Evolutionary conservation across 2,329 filamentous ascomycete genomes (phyloP).

Genomic region (Colletotrichum tropicale): DNA sequence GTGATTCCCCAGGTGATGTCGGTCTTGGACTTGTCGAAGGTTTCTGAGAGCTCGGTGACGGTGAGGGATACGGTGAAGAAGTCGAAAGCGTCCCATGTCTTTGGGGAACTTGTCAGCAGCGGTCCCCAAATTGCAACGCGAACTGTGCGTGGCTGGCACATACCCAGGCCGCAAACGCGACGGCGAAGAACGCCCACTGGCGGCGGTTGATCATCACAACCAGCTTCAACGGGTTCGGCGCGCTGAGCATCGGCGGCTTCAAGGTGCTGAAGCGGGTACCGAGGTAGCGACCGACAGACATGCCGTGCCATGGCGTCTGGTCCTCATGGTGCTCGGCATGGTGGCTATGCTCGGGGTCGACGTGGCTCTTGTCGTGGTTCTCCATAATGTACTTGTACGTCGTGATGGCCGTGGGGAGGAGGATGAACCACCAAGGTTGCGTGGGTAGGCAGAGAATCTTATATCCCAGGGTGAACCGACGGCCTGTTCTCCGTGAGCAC

Average conservation of each 20-base stretch:
- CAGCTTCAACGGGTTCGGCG: conserved; percentile 57
- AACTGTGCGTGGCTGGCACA: conserved; percentile 16
- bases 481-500: background rate
- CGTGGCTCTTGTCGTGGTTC: background rate
- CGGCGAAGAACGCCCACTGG: conserved; percentile 60
- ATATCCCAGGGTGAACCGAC: background rate
- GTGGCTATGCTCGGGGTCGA: background rate
- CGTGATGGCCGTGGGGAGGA: background rate
- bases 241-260: conserved; percentile 59
- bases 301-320: conserved; percentile 51
- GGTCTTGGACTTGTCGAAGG: conserved; percentile 57
- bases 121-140: background rate
- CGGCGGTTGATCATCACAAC: conserved; percentile 51
- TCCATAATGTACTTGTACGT: background rate
- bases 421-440: background rate
- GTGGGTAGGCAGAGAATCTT: background rate
- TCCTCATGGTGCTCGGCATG: conserved; percentile 23
- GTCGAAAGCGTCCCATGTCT: conserved; percentile 70
- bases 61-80: conserved; percentile 70
- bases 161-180: conserved; percentile 64
- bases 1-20: conserved; percentile 71
- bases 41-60: conserved; percentile 54
- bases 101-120: background rate
- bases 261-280: conserved; percentile 58
- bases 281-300: conserved; percentile 52